Evolutionary conservation across 495 filamentous ascomycete genomes (phyloP).

Genomic region (Aspergillus homomorphus): DNA sequence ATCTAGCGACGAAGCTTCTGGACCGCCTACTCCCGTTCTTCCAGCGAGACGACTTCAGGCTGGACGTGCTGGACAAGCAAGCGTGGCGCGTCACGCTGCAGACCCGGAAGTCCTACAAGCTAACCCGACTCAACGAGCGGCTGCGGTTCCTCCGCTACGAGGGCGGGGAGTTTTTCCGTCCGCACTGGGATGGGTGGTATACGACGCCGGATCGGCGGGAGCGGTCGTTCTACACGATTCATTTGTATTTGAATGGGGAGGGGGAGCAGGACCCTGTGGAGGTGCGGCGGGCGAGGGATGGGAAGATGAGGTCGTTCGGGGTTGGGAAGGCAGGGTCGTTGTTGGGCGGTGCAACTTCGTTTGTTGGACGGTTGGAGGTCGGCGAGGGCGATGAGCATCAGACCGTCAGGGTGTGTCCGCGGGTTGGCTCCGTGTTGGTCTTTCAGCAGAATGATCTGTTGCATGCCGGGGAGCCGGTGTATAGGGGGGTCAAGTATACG

Average conservation of each 20-base stretch:
- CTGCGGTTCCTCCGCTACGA: constrained; percentile 79
- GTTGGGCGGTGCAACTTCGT: constrained; percentile 61
- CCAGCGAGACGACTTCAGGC: constrained; percentile 33
- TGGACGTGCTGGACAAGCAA: constrained; percentile 34
- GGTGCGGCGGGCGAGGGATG: constrained; percentile 22
- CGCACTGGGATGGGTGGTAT: constrained; percentile 73
- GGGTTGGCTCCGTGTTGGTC: constrained; percentile 65
- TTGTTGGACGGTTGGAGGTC: constrained; percentile 45
- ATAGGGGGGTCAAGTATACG: constrained; percentile 66
- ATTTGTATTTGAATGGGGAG: constrained; percentile 76
- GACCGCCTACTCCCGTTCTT: constrained; percentile 51
- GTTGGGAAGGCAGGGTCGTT: constrained; percentile 13
- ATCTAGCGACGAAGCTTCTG: constrained; percentile 61
- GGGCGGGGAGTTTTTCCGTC: constrained; percentile 71
- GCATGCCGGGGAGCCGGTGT: constrained; percentile 72
- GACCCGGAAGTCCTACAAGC: constrained; percentile 46
- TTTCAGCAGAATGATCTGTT: constrained; percentile 69
- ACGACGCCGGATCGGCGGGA: constrained; percentile 55
- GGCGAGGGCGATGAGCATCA: constrained; percentile 33
- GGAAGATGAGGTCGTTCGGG: too few species aligned
- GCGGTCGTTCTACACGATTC: constrained; percentile 68
- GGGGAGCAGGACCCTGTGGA: constrained; percentile 41
- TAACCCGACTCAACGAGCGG: constrained; percentile 68
- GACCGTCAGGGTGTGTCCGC: constrained; percentile 59
- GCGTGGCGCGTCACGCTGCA: constrained; percentile 42